A percentile compares a stretch with the other conserved stretches of the same genome.
These are phyloP conservation scores for Neocallimastix lanati DNA, from an alignment of 192 early-diverging fungal genomes.

Conservation along the genomic window DNA sequence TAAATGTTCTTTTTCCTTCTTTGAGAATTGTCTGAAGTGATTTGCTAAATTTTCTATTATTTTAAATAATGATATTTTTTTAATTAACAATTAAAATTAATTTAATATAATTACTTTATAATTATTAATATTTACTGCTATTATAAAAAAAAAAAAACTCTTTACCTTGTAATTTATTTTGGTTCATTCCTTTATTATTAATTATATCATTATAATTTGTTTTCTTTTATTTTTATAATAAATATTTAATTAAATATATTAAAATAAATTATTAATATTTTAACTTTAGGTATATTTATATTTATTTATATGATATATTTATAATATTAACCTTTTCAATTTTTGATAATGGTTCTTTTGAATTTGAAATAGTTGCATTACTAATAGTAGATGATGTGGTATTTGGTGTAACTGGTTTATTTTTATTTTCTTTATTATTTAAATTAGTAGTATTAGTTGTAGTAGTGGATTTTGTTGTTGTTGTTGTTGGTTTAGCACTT, in stretches of 20 bases:
- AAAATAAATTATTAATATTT: too few species aligned
- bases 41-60: constrained; percentile 26
- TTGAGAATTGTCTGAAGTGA: constrained; percentile 44
- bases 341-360: background rate
- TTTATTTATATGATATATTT: too few species aligned
- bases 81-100: too few species aligned
- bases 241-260: too few species aligned
- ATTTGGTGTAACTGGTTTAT: background rate
- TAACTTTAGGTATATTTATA: too few species aligned
- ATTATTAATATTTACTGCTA: too few species aligned
- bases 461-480: background rate
- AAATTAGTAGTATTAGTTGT: too few species aligned
- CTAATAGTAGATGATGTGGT: background rate
- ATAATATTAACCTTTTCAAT: background rate
- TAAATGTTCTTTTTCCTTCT: constrained; percentile 56
- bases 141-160: too few species aligned
- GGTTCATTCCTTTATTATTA: background rate
- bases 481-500: background rate
- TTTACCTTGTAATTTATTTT: background rate
- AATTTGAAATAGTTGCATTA: background rate
- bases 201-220: background rate
- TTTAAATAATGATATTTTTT: too few species aligned
- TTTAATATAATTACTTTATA: too few species aligned
- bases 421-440: too few species aligned
- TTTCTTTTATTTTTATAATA: too few species aligned